Evolutionary conservation across 2,329 filamentous ascomycete genomes (phyloP).

Genomic region (Penicillium italicum): DNA sequence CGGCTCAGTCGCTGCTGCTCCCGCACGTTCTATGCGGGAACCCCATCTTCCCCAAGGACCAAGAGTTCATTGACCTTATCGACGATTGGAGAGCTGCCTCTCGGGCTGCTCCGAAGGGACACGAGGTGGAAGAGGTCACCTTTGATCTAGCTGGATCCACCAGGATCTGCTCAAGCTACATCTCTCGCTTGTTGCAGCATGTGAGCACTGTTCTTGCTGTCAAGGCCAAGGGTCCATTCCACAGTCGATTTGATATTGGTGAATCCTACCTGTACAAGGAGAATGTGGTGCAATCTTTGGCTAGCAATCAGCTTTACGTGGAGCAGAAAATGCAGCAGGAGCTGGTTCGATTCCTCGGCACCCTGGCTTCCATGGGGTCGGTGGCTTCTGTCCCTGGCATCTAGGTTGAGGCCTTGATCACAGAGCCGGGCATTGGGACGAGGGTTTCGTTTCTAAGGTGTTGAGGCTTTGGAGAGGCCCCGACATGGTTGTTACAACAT

Average conservation of each 20-base stretch:
- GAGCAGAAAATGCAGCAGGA: too few relatives aligned
- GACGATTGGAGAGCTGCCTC: neutral
- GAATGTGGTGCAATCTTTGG: neutral
- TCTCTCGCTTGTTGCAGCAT: neutral
- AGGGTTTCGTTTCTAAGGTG: too few relatives aligned
- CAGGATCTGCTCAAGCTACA: neutral
- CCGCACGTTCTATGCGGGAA: too few relatives aligned
- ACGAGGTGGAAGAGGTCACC: neutral
- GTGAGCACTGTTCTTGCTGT: neutral
- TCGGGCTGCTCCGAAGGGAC: neutral
- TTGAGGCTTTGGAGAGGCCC: too few relatives aligned
- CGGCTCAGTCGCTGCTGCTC: too few relatives aligned
- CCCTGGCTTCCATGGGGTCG: too few relatives aligned
- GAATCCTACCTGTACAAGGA: neutral
- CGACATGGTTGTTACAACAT: neutral
- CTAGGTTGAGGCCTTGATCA: neutral
- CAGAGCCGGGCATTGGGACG: neutral
- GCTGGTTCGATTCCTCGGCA: too few relatives aligned
- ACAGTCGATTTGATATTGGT: neutral
- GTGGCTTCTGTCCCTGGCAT: too few relatives aligned
- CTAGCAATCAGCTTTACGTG: neutral
- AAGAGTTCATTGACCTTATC: neutral
- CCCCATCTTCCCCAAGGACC: neutral
- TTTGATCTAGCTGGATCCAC: neutral
- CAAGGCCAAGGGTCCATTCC: neutral